Evolutionary conservation across 2,329 filamentous ascomycete species (phyloP), one percentile per base, ranked within the genome.

Genomic region (Ascosphaera apis): DNA sequence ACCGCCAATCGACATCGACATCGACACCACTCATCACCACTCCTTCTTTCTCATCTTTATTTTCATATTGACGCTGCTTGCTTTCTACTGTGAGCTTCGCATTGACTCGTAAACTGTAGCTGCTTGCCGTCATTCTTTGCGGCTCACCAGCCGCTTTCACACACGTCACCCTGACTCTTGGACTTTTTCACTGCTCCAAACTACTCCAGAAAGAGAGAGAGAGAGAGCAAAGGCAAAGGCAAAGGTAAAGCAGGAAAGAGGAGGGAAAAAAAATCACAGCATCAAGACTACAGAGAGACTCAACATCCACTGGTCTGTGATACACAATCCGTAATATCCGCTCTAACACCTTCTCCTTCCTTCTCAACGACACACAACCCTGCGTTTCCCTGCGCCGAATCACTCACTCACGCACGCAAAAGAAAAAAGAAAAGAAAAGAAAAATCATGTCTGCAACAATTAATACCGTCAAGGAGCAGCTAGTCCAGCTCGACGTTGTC

Each of bases 401-500:
- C 9, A 28, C 25, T 28, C 25, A 13, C 25, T 8, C 25, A 28
- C 25, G 25, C 13, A 8, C 13, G 25, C 25, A 8, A 13, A 28
- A 13, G 8, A 9, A 13, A 9, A 9, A 13, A 28, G 25, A 13
- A 9, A 28, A 8, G 25, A 13, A 8, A 28, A 28, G 13, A 13
- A 28, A 8, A 27, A 39, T 27, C 28, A 40, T 42, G 37, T 32
- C 39, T 31, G 18, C 36, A 17, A 36, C 41, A 15, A 38, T 57
- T 39, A 61, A 70, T 37, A 67, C 70, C 21, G 67, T 82, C 41
- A 63, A 67, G 50, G 75, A 83, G 49, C 81, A 86, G 57, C 70
- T 95, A 48, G 69, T 72, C 47, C 84, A 93, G 63, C 75, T 98
- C 46, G 75, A 91, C 53, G 76, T 79, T 48, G 88, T 88, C 43